Conservation (phyloP, 345 rosid species). For the Dipteronia dyeriana region DNA sequence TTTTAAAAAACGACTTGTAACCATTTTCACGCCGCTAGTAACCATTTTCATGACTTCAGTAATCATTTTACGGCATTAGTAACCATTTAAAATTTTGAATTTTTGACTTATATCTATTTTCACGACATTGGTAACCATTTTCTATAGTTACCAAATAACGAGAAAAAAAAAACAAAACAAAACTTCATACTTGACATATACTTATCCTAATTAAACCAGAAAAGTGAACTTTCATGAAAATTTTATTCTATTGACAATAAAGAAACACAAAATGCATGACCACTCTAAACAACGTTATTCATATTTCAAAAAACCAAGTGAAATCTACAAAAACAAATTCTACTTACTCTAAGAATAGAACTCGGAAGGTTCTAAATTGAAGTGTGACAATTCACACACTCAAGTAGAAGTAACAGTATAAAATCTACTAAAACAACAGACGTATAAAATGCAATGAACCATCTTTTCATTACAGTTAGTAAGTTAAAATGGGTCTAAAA, state of each 20-base stretch:
- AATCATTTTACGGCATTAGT: too few relatives aligned
- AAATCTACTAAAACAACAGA: too few relatives aligned
- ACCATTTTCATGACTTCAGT: too few relatives aligned
- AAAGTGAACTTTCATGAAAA: background rate
- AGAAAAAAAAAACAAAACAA: too few relatives aligned
- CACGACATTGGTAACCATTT: too few relatives aligned
- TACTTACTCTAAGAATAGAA: slow-evolving; percentile 3
- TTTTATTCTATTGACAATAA: background rate
- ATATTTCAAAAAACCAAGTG: too few relatives aligned
- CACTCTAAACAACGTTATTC: background rate
- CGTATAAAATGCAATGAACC: too few relatives aligned
- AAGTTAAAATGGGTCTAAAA: background rate
- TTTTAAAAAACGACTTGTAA: too few relatives aligned
- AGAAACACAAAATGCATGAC: slow-evolving; percentile 2
- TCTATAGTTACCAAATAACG: too few relatives aligned
- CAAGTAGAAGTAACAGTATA: background rate
- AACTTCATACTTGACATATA: background rate
- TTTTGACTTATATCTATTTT: too few relatives aligned
- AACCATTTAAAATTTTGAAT: too few relatives aligned
- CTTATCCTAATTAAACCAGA: background rate
- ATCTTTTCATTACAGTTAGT: background rate
- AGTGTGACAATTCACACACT: background rate
- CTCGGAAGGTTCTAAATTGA: background rate
- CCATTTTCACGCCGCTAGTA: too few relatives aligned
- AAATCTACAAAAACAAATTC: background rate